Percentiles rank a stretch among this genome's conserved stretches.
Evolutionary conservation across 805 yeast species (phyloP).

Genomic region (Cyberlindnera veronae): DNA sequence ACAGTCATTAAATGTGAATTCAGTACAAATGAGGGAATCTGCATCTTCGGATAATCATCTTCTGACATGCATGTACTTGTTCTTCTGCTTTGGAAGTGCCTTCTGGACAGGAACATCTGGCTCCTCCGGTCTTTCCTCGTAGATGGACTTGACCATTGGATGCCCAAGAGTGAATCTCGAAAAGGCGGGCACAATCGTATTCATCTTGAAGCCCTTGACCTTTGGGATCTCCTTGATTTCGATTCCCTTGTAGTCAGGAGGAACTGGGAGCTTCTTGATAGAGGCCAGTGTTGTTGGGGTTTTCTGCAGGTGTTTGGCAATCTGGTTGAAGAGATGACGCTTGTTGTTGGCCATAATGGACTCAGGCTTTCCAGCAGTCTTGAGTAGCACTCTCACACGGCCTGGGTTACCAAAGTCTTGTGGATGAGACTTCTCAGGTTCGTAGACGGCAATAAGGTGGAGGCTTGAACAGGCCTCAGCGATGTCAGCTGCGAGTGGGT

Average conservation of each 20-base stretch:
- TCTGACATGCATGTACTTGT: slow-evolving; percentile 61
- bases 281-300: slow-evolving; percentile 68
- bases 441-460: slow-evolving; percentile 44
- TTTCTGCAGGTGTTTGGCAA: slow-evolving; percentile 56
- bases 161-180: slow-evolving; percentile 77
- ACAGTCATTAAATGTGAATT: no score
- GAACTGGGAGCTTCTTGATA: slow-evolving; percentile 62
- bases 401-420: slow-evolving; percentile 98
- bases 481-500: slow-evolving; percentile 83
- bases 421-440: slow-evolving; percentile 87
- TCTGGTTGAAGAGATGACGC: slow-evolving; percentile 57
- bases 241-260: slow-evolving; percentile 56
- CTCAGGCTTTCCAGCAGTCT: slow-evolving; percentile 44
- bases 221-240: slow-evolving; percentile 60
- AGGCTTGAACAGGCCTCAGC: slow-evolving; percentile 60
- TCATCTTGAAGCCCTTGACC: slow-evolving; percentile 86
- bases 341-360: slow-evolving; percentile 44
- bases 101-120: slow-evolving; percentile 31
- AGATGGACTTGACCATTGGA: slow-evolving; percentile 73
- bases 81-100: slow-evolving; percentile 43
- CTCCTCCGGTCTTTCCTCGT: slow-evolving; percentile 49
- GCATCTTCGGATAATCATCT: slow-evolving; percentile 30
- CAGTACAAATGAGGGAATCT: no score
- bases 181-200: slow-evolving; percentile 83
- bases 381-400: slow-evolving; percentile 75